These are phyloP conservation scores for Daedalea quercina DNA, from an alignment of 768 basidiomycete genomes.

Conservation along the genomic window DNA sequence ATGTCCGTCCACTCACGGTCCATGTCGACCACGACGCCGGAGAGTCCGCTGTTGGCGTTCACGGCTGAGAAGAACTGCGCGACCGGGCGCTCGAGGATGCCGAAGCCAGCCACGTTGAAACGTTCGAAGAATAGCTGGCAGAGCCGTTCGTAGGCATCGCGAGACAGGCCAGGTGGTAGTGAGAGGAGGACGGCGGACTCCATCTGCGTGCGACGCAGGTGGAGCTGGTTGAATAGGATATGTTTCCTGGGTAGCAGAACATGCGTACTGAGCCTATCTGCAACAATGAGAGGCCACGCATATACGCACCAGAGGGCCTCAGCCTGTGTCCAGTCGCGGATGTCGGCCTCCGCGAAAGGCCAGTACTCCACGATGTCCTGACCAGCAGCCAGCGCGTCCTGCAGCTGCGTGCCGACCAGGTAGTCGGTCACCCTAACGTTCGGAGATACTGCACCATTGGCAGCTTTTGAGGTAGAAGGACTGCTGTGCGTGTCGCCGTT, in stretches of 20 bases:
- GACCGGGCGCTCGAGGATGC: conserved; percentile 76
- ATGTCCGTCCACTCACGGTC: conserved; percentile 72
- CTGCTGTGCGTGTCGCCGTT: conserved; percentile 20
- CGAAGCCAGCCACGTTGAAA: conserved; percentile 82
- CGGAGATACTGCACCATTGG: conserved; percentile 35
- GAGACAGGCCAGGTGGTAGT: conserved; percentile 57
- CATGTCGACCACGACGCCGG: conserved; percentile 78
- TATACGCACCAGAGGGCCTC: conserved; percentile 81
- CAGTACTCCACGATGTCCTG: conserved; percentile 72
- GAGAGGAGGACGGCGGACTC: conserved; percentile 82
- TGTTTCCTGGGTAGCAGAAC: conserved; percentile 75
- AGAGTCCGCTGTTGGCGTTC: conserved; percentile 41
- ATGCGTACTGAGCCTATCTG: neutral
- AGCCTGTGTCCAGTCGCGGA: conserved; percentile 77
- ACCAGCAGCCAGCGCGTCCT: conserved; percentile 70
- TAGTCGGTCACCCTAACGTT: conserved; percentile 65
- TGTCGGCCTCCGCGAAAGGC: conserved; percentile 72
- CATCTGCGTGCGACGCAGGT: conserved; percentile 76
- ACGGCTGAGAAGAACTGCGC: conserved; percentile 72
- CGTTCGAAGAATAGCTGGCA: conserved; percentile 89
- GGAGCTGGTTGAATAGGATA: conserved; percentile 66
- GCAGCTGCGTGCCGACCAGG: conserved; percentile 73
- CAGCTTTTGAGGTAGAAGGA: conserved; percentile 38
- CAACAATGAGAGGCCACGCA: no score
- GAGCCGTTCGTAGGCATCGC: conserved; percentile 61